Evolutionary conservation across 345 rosid species (phyloP).

Genomic region (Pseudoturritis turrita): DNA sequence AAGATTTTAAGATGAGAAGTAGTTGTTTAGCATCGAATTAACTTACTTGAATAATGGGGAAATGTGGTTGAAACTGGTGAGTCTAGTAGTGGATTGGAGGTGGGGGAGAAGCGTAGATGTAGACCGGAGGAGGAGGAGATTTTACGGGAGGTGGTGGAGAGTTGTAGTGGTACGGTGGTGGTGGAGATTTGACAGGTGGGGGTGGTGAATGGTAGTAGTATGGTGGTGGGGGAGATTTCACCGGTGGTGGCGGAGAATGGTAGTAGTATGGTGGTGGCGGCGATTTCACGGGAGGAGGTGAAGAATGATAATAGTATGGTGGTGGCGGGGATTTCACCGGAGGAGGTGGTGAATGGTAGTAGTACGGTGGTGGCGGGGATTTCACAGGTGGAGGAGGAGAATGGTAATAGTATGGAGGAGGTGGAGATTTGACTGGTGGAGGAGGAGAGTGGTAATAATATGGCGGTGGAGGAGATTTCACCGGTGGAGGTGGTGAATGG

Average conservation of each 20-base stretch:
- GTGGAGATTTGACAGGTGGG: conserved; percentile 11
- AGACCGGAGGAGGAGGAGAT: conserved; percentile 29
- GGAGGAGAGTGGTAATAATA: conserved; percentile 32
- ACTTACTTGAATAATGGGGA: conserved; percentile 19
- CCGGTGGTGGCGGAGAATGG: conserved; percentile 28
- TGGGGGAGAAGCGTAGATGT: conserved; percentile 29
- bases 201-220: conserved; percentile 31
- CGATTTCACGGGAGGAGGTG: conserved; percentile 15
- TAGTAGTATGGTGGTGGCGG: conserved; percentile 28
- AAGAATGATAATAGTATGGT: conserved; percentile 19
- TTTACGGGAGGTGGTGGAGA: conserved; percentile 29
- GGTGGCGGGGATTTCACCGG: conserved; percentile 19
- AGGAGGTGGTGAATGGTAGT: conserved; percentile 29
- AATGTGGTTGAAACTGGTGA: neutral
- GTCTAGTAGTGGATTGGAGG: conserved; percentile 33
- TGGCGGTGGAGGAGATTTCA: neutral
- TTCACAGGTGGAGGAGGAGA: conserved; percentile 27
- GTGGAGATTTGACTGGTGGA: conserved; percentile 19
- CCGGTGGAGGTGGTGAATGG: conserved; percentile 21
- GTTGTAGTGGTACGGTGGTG: conserved; percentile 24
- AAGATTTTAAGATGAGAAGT: neutral
- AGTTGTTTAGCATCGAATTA: neutral
- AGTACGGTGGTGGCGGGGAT: conserved; percentile 21
- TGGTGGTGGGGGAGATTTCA: neutral
- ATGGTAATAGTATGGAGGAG: conserved; percentile 23